These are phyloP conservation scores for Jacaranda mimosifolia DNA, from an alignment of 257 asterid genomes.

Conservation along the genomic window DNA sequence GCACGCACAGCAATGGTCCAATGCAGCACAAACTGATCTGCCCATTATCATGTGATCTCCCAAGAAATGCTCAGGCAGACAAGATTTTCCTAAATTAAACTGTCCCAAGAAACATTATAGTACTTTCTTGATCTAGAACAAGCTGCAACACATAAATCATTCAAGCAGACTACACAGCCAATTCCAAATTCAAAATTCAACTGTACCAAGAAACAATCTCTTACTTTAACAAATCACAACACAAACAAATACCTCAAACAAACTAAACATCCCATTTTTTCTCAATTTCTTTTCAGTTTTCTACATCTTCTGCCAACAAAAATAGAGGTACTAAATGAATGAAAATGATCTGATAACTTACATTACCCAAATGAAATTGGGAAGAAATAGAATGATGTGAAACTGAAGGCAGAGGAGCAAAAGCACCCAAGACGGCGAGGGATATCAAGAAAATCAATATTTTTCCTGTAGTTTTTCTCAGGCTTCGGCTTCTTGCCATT, in stretches of 20 bases:
- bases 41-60: neutral
- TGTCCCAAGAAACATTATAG: neutral
- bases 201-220: neutral
- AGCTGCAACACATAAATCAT: neutral
- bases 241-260: constrained; percentile 27
- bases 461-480: constrained; percentile 34
- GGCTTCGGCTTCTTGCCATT: constrained; percentile 49
- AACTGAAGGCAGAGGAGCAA: constrained; percentile 70
- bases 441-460: constrained; percentile 46
- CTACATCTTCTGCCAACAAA: neutral
- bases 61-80: neutral
- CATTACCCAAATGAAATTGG: constrained; percentile 44
- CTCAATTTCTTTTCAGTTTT: constrained; percentile 20
- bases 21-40: neutral
- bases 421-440: constrained; percentile 56
- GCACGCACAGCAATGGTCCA: neutral
- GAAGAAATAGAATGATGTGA: constrained; percentile 36
- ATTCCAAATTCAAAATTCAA: neutral
- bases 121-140: constrained; percentile 23
- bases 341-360: constrained; percentile 28
- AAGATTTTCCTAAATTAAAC: constrained; percentile 7
- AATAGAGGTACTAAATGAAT: neutral
- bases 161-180: constrained; percentile 15
- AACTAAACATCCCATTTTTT: neutral
- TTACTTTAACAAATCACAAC: constrained; percentile 8